These are phyloP conservation scores for Candida tammaniensis DNA, from an alignment of 805 yeast species.

Conservation along the genomic window DNA sequence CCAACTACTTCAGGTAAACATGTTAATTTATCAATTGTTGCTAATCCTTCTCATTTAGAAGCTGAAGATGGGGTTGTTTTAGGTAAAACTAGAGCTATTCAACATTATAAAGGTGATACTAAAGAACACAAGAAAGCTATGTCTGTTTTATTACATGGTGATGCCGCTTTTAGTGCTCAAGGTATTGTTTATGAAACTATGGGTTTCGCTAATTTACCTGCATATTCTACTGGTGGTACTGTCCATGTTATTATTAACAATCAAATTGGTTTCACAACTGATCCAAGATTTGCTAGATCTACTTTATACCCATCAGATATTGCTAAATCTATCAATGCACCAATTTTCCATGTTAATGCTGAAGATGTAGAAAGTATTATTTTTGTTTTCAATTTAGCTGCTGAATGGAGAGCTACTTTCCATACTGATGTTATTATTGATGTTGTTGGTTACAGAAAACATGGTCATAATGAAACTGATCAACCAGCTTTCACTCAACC, in stretches of 20 bases:
- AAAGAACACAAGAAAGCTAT: conserved; percentile 83
- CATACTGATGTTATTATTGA: conserved; percentile 95
- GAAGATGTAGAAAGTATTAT: conserved; percentile 95
- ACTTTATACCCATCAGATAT: conserved; percentile 97
- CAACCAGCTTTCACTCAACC: conserved; percentile 99
- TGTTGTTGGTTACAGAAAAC: conserved; percentile 96
- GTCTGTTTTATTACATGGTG: conserved; percentile 95
- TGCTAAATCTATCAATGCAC: conserved; percentile 95
- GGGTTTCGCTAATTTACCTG: conserved; percentile 91
- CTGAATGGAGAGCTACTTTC: conserved; percentile 97
- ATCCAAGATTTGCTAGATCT: conserved; percentile 95
- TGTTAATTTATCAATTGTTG: conserved; percentile 93
- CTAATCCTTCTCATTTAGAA: conserved; percentile 98
- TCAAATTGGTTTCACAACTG: conserved; percentile 99
- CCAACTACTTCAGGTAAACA: conserved; percentile 98
- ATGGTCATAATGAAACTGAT: conserved; percentile 99
- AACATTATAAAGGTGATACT: conserved; percentile 85
- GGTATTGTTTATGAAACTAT: conserved; percentile 99
- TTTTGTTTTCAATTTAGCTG: conserved; percentile 91
- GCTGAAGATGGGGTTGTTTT: conserved; percentile 98
- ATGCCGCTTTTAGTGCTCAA: conserved; percentile 98
- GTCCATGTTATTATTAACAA: conserved; percentile 93
- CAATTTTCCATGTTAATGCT: conserved; percentile 98
- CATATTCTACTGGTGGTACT: conserved; percentile 98
- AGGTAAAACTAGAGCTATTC: conserved; percentile 96